Conservation (phyloP, 495 filamentous ascomycete species). For the Haplographium delicatum region DNA sequence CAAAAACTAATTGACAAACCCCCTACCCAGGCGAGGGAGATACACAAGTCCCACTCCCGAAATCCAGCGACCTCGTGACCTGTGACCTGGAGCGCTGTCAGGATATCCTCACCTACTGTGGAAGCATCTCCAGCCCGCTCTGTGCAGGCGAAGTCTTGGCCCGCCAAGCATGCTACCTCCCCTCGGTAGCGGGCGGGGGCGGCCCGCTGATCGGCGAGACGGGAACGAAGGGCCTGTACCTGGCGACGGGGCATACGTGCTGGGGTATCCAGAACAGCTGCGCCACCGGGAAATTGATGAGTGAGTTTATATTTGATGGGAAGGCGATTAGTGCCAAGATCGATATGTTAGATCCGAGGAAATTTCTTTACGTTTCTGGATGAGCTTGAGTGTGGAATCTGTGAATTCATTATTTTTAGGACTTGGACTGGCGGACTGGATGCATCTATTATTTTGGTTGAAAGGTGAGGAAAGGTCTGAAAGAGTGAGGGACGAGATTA, state of each 20-base stretch:
- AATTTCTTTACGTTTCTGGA: too few species aligned
- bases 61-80: conserved; percentile 69
- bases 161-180: conserved; percentile 91
- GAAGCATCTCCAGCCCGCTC: conserved; percentile 69
- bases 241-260: conserved; percentile 91
- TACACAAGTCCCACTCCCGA: conserved; percentile 65
- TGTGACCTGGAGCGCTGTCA: conserved; percentile 74
- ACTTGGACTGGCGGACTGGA: too few species aligned
- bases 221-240: conserved; percentile 65
- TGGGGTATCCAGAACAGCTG: conserved; percentile 98
- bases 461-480: too few species aligned
- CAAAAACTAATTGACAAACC: too few species aligned
- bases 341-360: conserved; percentile 61
- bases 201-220: conserved; percentile 78
- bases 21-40: conserved; percentile 85
- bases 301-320: conserved; percentile 80
- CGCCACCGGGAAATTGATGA: conserved; percentile 83
- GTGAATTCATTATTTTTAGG: too few species aligned
- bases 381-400: too few species aligned
- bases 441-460: too few species aligned
- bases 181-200: conserved; percentile 55
- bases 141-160: conserved; percentile 70
- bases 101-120: conserved; percentile 80
- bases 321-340: conserved; percentile 70
- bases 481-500: too few species aligned